Conservation (phyloP, 306 rosid species). For the Glycine soja region DNA sequence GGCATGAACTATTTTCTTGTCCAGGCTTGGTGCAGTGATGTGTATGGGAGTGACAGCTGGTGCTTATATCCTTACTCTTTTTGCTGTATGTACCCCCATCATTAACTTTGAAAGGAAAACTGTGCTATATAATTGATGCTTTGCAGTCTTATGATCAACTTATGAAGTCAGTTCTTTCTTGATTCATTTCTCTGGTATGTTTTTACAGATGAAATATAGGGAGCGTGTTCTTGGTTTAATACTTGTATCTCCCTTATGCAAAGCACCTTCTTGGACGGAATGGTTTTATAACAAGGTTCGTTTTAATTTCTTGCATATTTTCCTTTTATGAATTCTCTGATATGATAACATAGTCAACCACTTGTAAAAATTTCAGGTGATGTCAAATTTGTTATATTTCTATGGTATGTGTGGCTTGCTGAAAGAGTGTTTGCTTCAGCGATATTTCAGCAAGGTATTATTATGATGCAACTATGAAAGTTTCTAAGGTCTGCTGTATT, state of each 20-base stretch:
- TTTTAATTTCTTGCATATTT: constrained; percentile 29
- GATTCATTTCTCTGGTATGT: constrained; percentile 29
- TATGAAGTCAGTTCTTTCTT: constrained; percentile 19
- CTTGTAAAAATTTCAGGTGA: constrained; percentile 61
- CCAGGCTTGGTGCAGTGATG: constrained; percentile 98
- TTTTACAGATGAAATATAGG: constrained; percentile 84
- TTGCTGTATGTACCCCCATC: constrained; percentile 76
- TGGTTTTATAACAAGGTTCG: constrained; percentile 96
- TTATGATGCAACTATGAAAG: background rate
- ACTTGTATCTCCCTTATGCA: constrained; percentile 94
- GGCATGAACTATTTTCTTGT: constrained; percentile 38
- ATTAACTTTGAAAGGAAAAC: constrained; percentile 37
- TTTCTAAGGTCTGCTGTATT: background rate
- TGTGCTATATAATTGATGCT: constrained; percentile 30
- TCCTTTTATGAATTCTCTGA: constrained; percentile 33
- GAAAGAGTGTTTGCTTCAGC: constrained; percentile 93
- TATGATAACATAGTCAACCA: constrained; percentile 22
- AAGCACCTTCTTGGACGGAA: constrained; percentile 96
- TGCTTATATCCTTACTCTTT: constrained; percentile 87
- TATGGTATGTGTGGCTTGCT: constrained; percentile 94
- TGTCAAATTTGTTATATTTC: constrained; percentile 84
- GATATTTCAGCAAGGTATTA: constrained; percentile 94
- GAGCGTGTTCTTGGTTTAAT: constrained; percentile 96
- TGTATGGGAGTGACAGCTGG: constrained; percentile 99
- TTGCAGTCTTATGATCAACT: background rate